phyloP scores from a whole-genome alignment of 495 filamentous ascomycete species.

The Aspergillus homomorphus region DNA sequence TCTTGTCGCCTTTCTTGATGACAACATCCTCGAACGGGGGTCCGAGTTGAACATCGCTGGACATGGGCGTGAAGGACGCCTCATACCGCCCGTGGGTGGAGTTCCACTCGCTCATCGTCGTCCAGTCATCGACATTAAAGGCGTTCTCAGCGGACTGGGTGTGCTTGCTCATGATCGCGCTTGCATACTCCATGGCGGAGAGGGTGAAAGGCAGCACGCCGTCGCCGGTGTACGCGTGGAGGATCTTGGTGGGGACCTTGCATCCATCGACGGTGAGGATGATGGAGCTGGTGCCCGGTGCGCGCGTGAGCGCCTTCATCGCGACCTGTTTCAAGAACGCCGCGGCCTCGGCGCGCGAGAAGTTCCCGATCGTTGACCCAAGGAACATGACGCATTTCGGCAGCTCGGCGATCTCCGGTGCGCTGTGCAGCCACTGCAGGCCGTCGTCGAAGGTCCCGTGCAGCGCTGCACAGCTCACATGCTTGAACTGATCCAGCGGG shows the following conservation, averaged over 20 bases:
- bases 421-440: not conserved
- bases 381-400: not conserved
- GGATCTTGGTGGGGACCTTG: not conserved
- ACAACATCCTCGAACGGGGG: not conserved
- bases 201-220: not conserved
- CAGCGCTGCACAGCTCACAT: not conserved
- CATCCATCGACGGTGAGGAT: not conserved
- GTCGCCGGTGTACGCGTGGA: conserved; percentile 2
- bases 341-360: not conserved
- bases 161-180: not conserved
- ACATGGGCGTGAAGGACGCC: not conserved
- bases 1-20: not conserved
- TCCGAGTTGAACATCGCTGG: not conserved
- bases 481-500: not conserved
- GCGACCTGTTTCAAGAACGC: not conserved
- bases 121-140: not conserved
- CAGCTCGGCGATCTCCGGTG: not conserved
- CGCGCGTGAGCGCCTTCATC: not conserved
- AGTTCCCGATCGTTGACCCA: not conserved
- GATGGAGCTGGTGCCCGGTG: not conserved
- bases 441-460: conserved; percentile 5
- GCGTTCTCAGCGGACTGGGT: not conserved
- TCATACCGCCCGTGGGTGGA: not conserved
- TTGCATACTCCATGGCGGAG: not conserved
- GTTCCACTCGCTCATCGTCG: not conserved